These are phyloP conservation scores for Cystobasidiopsis lactophilus DNA, from an alignment of 768 basidiomycete species.

Conservation along the genomic window DNA sequence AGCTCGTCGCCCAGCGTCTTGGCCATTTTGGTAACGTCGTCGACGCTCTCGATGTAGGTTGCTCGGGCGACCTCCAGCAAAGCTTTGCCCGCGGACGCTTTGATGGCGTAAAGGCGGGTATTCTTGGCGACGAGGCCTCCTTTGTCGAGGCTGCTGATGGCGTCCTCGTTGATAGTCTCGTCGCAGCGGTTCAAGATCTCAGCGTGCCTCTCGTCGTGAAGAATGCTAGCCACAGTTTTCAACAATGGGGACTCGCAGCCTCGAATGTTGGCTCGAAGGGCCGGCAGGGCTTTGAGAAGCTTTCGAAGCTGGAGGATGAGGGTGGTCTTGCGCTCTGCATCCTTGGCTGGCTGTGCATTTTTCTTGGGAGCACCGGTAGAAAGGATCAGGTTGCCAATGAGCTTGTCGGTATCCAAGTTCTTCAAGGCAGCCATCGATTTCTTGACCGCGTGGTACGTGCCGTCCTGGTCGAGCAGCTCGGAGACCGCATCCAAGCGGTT, in stretches of 20 bases:
- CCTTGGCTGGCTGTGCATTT: slow-evolving; percentile 11
- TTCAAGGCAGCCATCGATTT: slow-evolving; percentile 45
- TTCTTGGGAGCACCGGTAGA: background rate
- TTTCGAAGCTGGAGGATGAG: slow-evolving; percentile 62
- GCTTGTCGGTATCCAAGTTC: slow-evolving; percentile 69
- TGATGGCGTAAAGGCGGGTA: slow-evolving; percentile 71
- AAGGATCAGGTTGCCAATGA: slow-evolving; percentile 32
- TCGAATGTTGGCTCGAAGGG: slow-evolving; percentile 39
- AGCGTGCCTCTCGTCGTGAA: slow-evolving; percentile 47
- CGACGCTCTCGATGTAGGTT: slow-evolving; percentile 79
- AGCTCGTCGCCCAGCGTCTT: background rate
- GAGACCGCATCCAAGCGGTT: slow-evolving; percentile 44
- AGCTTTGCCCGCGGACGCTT: slow-evolving; percentile 26
- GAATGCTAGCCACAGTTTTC: slow-evolving; percentile 43
- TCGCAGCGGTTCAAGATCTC: slow-evolving; percentile 40
- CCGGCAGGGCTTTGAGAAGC: slow-evolving; percentile 44
- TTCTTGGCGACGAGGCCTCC: slow-evolving; percentile 47
- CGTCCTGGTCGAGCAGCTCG: slow-evolving; percentile 40
- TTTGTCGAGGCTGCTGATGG: slow-evolving; percentile 29
- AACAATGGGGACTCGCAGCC: slow-evolving; percentile 41
- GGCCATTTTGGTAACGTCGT: slow-evolving; percentile 37
- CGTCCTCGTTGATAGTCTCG: slow-evolving; percentile 49
- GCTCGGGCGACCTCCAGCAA: slow-evolving; percentile 85
- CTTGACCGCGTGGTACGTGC: slow-evolving; percentile 43
- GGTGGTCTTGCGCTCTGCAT: slow-evolving; percentile 25